phyloP scores from a whole-genome alignment of 2,329 filamentous ascomycete genomes.

The Exophiala bonariae region DNA sequence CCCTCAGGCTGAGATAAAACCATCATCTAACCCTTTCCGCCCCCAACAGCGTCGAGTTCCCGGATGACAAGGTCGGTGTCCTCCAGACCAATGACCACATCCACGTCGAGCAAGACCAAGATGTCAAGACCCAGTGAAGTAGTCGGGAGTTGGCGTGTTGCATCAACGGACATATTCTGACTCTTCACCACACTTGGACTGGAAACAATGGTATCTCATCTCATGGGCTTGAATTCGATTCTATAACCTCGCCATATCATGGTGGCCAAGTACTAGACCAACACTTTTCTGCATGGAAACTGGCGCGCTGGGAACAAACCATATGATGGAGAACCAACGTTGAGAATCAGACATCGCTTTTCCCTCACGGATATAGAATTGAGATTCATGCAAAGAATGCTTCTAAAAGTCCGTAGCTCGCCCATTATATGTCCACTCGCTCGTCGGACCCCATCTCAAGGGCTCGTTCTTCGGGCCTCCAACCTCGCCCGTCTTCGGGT shows the following conservation, averaged over 20 bases:
- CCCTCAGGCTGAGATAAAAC: neutral
- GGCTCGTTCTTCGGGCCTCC: conserved; percentile 98
- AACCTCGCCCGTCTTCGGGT: conserved; percentile 92
- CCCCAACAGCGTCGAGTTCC: conserved; percentile 66
- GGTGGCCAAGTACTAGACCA: no score
- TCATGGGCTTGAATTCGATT: no score
- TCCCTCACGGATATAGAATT: no score
- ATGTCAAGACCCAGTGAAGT: conserved; percentile 70
- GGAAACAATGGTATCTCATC: no score
- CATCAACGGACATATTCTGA: no score
- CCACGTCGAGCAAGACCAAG: conserved; percentile 73
- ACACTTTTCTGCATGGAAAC: no score
- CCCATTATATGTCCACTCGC: conserved; percentile 93
- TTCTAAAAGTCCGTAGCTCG: conserved; percentile 82
- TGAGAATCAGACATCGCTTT: no score
- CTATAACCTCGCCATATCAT: no score
- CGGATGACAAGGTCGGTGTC: conserved; percentile 64
- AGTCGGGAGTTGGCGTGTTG: neutral
- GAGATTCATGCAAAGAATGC: no score
- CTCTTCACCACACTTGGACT: no score
- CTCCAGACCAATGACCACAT: conserved; percentile 71
- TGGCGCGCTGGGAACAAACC: no score
- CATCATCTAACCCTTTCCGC: neutral
- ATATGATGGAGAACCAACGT: no score
- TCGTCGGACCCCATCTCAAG: conserved; percentile 73